A percentile compares a stretch with the other conserved stretches of the same genome.
Conservation (phyloP, 2,329 filamentous ascomycete genomes). For the Ilyonectria mors-panacis region DNA sequence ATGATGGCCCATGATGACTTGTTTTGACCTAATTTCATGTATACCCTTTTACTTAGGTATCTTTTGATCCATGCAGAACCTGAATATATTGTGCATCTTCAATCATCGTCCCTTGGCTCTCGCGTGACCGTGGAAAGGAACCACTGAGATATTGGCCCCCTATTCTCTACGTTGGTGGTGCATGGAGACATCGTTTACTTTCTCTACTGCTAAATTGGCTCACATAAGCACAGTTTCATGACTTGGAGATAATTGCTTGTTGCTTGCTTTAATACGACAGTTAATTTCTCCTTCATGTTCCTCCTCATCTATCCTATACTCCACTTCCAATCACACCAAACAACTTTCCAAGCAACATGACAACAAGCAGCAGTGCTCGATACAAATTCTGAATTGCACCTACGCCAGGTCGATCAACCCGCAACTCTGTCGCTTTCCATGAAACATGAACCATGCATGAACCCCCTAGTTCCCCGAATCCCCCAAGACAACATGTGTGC, state of each 20-base stretch:
- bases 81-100: background rate
- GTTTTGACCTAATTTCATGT: constrained; percentile 8
- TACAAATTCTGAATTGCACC: constrained; percentile 3
- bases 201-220: background rate
- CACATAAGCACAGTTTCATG: background rate
- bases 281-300: background rate
- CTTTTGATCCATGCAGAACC: background rate
- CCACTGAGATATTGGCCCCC: background rate
- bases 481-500: constrained; percentile 3
- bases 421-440: constrained; percentile 23
- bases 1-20: constrained; percentile 16
- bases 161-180: background rate
- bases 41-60: constrained; percentile 17
- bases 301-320: background rate
- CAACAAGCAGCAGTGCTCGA: background rate
- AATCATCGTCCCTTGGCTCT: background rate
- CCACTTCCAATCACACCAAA: background rate
- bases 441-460: constrained; percentile 13
- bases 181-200: background rate
- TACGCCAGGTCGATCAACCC: constrained; percentile 1
- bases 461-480: background rate
- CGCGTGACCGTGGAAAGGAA: background rate
- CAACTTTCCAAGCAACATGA: background rate
- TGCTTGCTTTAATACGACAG: background rate
- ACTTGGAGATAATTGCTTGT: background rate